phyloP scores from a whole-genome alignment of 1,284 basidiomycete genomes.

The Pterulicium gracile region DNA sequence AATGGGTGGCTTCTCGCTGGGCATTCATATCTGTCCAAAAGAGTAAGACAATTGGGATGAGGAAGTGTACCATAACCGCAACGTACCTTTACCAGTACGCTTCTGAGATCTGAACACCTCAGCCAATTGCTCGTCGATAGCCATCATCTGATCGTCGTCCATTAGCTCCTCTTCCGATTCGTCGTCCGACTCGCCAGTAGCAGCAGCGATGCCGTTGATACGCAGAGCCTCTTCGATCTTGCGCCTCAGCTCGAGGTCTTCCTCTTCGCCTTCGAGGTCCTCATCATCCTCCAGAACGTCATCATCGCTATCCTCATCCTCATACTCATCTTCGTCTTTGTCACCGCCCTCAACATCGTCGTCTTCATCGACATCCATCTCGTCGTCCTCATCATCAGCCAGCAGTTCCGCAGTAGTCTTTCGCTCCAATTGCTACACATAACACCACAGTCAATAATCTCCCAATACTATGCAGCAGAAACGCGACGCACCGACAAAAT shows the following conservation, averaged over 20 bases:
- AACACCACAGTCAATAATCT: conserved; percentile 6
- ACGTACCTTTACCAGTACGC: conserved; percentile 53
- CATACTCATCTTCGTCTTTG: conserved; percentile 35
- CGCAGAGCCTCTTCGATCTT: conserved; percentile 74
- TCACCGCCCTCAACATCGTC: conserved; percentile 32
- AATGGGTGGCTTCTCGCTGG: conserved; percentile 81
- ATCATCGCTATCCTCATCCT: conserved; percentile 14
- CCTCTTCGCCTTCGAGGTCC: conserved; percentile 29
- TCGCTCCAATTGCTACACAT: conserved; percentile 70
- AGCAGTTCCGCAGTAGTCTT: conserved; percentile 50
- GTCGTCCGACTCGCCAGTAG: conserved; percentile 33
- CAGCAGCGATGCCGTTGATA: conserved; percentile 58
- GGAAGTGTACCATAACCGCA: conserved; percentile 2
- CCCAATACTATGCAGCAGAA: not conserved
- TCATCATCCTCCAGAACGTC: conserved; percentile 27
- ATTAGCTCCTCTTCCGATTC: conserved; percentile 62
- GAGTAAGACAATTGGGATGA: too few species aligned
- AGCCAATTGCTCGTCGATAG: conserved; percentile 87
- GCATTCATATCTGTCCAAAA: conserved; percentile 50
- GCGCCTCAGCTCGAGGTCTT: conserved; percentile 60
- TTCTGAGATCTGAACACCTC: conserved; percentile 75
- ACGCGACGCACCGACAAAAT: conserved; percentile 63
- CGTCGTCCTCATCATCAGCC: conserved; percentile 30
- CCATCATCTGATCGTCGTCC: conserved; percentile 98
- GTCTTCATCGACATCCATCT: conserved; percentile 23